Conservation (phyloP, 306 rosid species). For the Glycine latifolia region DNA sequence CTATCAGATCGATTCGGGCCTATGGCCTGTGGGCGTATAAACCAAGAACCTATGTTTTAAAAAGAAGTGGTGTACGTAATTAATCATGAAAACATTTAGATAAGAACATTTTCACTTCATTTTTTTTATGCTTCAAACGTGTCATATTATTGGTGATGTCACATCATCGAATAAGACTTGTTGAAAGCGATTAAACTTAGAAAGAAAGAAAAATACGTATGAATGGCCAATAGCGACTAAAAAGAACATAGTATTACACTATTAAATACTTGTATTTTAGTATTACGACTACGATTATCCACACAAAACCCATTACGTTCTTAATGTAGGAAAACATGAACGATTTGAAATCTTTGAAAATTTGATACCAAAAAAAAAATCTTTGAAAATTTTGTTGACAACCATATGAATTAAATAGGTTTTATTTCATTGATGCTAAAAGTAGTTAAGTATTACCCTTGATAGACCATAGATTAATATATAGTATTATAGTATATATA, state of each 20-base stretch:
- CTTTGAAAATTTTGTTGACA: too few species aligned
- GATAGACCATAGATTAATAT: too few species aligned
- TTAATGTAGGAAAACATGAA: background rate
- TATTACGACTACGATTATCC: background rate
- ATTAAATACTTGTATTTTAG: background rate
- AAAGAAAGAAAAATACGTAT: background rate
- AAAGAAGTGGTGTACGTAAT: background rate
- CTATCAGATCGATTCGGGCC: constrained; percentile 9
- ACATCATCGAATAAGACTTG: constrained; percentile 31
- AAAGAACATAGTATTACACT: background rate
- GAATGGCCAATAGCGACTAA: background rate
- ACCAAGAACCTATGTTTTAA: background rate
- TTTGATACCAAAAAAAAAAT: too few species aligned
- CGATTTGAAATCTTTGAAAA: too few species aligned
- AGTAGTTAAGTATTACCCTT: too few species aligned
- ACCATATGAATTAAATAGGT: too few species aligned
- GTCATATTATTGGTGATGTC: background rate
- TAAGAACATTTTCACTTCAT: background rate
- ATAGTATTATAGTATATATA: too few species aligned
- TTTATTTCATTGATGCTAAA: too few species aligned
- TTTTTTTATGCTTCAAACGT: constrained; percentile 1
- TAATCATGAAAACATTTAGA: background rate
- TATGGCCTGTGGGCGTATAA: background rate
- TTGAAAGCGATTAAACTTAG: constrained; percentile 17
- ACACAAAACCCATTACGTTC: background rate